These are phyloP conservation scores for Candida caryicola DNA, from an alignment of 805 yeast species.

Conservation along the genomic window DNA sequence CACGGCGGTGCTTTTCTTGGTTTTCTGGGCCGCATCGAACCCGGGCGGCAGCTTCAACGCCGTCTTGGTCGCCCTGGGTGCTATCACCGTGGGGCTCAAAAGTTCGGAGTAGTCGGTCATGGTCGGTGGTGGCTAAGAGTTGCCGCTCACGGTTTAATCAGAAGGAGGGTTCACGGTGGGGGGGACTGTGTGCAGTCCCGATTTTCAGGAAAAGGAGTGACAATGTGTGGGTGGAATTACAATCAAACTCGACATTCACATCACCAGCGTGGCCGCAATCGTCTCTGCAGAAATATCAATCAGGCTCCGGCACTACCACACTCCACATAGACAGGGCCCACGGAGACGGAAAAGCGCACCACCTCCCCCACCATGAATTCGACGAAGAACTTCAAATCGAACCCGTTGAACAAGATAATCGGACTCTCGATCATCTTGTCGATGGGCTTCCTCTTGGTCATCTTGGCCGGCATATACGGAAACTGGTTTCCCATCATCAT, in stretches of 20 bases:
- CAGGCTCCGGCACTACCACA: too few relatives aligned
- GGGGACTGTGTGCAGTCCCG: neutral
- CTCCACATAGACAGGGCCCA: too few relatives aligned
- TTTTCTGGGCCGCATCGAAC: constrained; percentile 9
- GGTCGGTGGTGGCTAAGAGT: neutral
- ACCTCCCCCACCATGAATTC: constrained; percentile 11
- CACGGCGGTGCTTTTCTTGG: neutral
- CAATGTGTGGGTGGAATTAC: neutral
- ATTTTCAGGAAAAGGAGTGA: neutral
- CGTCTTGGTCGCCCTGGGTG: constrained; percentile 8
- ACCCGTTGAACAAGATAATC: constrained; percentile 76
- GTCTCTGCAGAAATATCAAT: too few relatives aligned
- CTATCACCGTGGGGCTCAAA: constrained; percentile 4
- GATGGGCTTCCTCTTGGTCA: constrained; percentile 83
- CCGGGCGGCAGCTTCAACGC: constrained; percentile 18
- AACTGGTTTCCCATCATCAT: constrained; percentile 90
- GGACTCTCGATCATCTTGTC: constrained; percentile 77
- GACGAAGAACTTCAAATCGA: constrained; percentile 9
- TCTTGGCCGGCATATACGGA: constrained; percentile 80
- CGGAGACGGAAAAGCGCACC: too few relatives aligned
- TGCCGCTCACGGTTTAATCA: too few relatives aligned
- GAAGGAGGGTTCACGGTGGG: too few relatives aligned
- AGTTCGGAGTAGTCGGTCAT: constrained; percentile 7
- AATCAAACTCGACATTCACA: neutral
- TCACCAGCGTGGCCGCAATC: too few relatives aligned